These are phyloP conservation scores for Chalara sp. DNA, from an alignment of 2,329 filamentous ascomycete species.

Conservation along the genomic window DNA sequence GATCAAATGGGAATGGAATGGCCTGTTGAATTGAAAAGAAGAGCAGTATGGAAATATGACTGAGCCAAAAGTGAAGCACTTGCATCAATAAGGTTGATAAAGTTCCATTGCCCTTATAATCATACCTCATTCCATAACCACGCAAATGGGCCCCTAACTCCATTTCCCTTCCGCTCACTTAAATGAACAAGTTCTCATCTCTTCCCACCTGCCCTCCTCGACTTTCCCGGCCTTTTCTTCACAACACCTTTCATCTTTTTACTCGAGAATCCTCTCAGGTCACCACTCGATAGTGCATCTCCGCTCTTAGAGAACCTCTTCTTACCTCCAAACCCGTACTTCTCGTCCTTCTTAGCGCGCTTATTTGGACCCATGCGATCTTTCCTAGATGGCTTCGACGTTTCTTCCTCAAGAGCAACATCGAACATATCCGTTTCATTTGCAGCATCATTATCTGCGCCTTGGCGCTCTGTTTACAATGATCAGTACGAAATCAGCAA, in stretches of 20 bases:
- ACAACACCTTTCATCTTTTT: constrained; percentile 75
- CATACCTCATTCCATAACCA: not conserved
- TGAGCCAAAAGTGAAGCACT: too few species aligned
- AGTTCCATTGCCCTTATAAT: too few species aligned
- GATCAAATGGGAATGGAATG: too few species aligned
- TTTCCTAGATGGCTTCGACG: constrained; percentile 32
- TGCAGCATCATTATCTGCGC: constrained; percentile 47
- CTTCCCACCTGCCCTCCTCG: constrained; percentile 26
- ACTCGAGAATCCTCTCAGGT: constrained; percentile 72
- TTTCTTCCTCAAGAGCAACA: constrained; percentile 64
- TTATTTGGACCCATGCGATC: constrained; percentile 54
- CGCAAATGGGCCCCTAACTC: not conserved
- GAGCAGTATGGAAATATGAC: too few species aligned
- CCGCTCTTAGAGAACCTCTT: constrained; percentile 88
- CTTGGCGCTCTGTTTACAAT: constrained; percentile 67
- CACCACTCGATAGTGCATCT: constrained; percentile 75
- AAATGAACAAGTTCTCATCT: constrained; percentile 11
- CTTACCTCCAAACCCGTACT: constrained; percentile 94
- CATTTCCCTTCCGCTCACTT: not conserved
- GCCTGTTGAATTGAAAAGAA: too few species aligned
- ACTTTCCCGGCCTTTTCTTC: constrained; percentile 42
- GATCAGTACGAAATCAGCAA: not conserved
- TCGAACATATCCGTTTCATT: constrained; percentile 89
- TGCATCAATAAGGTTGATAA: too few species aligned
- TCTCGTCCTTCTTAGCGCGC: constrained; percentile 88